Conservation (phyloP, 768 basidiomycete genomes). For the Crucibulum laeve region DNA sequence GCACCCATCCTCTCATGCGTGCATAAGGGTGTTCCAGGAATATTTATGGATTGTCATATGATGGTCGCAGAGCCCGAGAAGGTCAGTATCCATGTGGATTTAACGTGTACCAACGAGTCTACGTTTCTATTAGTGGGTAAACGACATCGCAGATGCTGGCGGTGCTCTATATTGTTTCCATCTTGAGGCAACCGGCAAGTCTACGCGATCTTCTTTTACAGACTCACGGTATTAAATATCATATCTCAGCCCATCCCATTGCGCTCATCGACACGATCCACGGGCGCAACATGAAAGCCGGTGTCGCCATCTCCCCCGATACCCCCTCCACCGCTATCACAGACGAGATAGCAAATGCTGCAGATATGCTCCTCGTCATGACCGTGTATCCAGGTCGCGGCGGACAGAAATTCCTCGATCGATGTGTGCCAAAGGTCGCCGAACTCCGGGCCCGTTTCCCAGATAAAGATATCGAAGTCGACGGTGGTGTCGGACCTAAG, state of each 20-base stretch:
- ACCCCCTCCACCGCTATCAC: conserved; percentile 88
- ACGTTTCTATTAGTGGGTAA: conserved; percentile 70
- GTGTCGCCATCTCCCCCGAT: conserved; percentile 94
- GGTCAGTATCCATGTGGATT: conserved; percentile 36
- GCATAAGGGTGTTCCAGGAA: conserved; percentile 81
- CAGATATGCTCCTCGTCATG: conserved; percentile 98
- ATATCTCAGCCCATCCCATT: conserved; percentile 55
- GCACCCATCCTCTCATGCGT: conserved; percentile 86
- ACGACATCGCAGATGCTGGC: conserved; percentile 93
- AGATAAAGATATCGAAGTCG: conserved; percentile 94
- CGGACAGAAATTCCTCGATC: conserved; percentile 93
- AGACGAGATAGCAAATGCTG: conserved; percentile 74
- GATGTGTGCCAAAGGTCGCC: conserved; percentile 89
- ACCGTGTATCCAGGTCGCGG: conserved; percentile 96
- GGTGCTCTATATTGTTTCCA: conserved; percentile 97
- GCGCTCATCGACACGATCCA: conserved; percentile 81
- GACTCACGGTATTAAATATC: neutral
- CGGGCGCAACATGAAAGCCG: conserved; percentile 84
- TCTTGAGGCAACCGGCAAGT: conserved; percentile 84
- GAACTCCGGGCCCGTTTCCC: conserved; percentile 91
- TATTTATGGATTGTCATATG: conserved; percentile 99
- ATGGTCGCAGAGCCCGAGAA: conserved; percentile 95
- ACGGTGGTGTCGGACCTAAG: conserved; percentile 93
- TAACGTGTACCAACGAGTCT: neutral
- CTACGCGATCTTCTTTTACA: neutral